phyloP scores from a whole-genome alignment of 768 basidiomycete genomes.

The Macrolepiota dolichaula region DNA sequence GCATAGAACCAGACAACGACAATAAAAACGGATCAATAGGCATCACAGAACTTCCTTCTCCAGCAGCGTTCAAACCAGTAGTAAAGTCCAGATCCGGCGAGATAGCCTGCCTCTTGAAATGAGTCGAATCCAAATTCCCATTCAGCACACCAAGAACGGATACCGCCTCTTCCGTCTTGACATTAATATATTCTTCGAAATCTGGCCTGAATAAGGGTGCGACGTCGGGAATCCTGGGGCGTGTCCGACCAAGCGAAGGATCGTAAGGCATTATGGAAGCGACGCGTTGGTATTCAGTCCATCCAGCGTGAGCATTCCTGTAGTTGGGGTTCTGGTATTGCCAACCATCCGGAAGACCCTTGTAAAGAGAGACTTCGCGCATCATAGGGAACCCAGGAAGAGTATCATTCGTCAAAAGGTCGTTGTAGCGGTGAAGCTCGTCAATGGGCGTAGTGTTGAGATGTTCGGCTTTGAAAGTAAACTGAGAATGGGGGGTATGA shows the following conservation, averaged over 20 bases:
- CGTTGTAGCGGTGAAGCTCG: constrained; percentile 1
- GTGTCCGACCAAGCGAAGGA: constrained; percentile 15
- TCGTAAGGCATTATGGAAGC: constrained; percentile 15
- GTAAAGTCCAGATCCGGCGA: background rate
- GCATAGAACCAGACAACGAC: constrained; percentile 5
- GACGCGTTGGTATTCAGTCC: constrained; percentile 22
- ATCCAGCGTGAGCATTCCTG: constrained; percentile 32
- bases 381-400: constrained; percentile 32
- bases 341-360: constrained; percentile 47
- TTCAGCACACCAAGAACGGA: background rate
- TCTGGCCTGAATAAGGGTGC: constrained; percentile 31
- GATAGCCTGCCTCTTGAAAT: background rate
- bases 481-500: constrained; percentile 8
- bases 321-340: constrained; percentile 36
- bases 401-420: constrained; percentile 8
- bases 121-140: background rate
- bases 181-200: constrained; percentile 16
- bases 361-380: constrained; percentile 44
- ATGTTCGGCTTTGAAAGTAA: background rate
- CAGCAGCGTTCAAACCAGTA: background rate
- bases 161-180: constrained; percentile 11
- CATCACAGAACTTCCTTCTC: background rate
- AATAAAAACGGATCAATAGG: constrained; percentile 10
- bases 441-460: background rate
- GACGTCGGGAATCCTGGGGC: constrained; percentile 38